A percentile compares a stretch with the other conserved stretches of the same genome.
These are phyloP conservation scores for Colletotrichum musae DNA, from an alignment of 2,329 filamentous ascomycete species.

Conservation along the genomic window DNA sequence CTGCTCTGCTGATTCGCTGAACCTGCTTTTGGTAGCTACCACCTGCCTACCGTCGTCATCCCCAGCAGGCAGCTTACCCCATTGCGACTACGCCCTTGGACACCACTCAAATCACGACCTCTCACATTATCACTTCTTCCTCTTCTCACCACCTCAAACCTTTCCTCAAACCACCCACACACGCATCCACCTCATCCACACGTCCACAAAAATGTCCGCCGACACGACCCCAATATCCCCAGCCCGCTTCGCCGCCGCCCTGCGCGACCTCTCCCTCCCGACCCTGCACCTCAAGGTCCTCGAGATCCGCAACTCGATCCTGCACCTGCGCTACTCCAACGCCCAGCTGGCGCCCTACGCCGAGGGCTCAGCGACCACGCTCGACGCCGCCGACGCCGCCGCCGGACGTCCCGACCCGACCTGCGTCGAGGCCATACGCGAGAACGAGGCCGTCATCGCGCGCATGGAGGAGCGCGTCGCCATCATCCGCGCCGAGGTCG, in stretches of 20 bases:
- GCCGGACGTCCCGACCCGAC: constrained; percentile 69
- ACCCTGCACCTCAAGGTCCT: constrained; percentile 81
- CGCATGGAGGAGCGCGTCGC: constrained; percentile 77
- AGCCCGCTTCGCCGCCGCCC: constrained; percentile 75
- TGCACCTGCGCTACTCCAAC: constrained; percentile 82
- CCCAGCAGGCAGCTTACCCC: neutral
- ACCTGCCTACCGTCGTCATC: constrained; percentile 11
- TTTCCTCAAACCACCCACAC: neutral
- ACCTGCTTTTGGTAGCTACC: constrained; percentile 3
- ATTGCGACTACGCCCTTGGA: neutral
- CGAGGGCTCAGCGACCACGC: constrained; percentile 57
- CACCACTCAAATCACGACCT: neutral
- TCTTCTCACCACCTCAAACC: too few species aligned
- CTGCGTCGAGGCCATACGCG: constrained; percentile 80
- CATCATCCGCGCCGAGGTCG: constrained; percentile 76
- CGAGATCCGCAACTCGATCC: constrained; percentile 82
- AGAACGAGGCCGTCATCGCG: constrained; percentile 78
- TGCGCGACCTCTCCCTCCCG: constrained; percentile 75
- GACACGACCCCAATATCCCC: constrained; percentile 73
- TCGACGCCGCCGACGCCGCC: constrained; percentile 44
- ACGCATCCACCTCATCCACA: neutral
- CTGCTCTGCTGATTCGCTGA: neutral
- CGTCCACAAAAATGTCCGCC: constrained; percentile 68
- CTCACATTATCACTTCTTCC: too few species aligned
- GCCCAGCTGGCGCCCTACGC: constrained; percentile 79